phyloP scores from a whole-genome alignment of 352 stramenopile genomes.

The Hyaloperonospora brassicae region DNA sequence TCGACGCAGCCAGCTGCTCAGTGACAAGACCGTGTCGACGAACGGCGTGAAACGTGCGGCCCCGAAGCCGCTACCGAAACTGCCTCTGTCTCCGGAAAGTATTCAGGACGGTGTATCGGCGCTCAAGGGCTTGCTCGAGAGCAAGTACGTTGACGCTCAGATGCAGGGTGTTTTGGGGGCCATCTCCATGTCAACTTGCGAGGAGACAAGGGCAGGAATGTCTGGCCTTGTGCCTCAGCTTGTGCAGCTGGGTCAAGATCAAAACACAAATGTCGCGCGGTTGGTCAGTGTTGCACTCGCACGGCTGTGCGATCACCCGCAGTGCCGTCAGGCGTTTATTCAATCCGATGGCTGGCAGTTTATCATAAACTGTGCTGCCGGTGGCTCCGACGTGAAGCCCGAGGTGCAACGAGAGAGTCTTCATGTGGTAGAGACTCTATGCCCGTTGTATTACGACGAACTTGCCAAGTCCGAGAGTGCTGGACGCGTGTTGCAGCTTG shows the following conservation, averaged over 20 bases:
- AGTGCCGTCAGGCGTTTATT: constrained; percentile 78
- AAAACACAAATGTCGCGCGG: constrained; percentile 46
- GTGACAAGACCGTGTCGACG: constrained; percentile 39
- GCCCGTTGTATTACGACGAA: constrained; percentile 74
- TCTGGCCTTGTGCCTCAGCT: constrained; percentile 59
- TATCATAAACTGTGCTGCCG: constrained; percentile 67
- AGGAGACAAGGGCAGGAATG: constrained; percentile 54
- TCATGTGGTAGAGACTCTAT: constrained; percentile 81
- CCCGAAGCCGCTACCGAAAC: constrained; percentile 51
- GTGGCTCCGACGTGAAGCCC: constrained; percentile 45
- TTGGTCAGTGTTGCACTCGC: constrained; percentile 68
- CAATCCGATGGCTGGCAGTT: constrained; percentile 78
- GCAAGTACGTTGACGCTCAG: constrained; percentile 69
- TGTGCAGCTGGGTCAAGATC: constrained; percentile 53
- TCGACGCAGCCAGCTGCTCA: constrained; percentile 62
- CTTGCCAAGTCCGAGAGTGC: constrained; percentile 58
- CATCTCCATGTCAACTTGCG: constrained; percentile 67
- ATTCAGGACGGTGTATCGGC: constrained; percentile 49
- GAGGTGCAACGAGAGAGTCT: constrained; percentile 82
- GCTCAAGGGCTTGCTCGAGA: constrained; percentile 64
- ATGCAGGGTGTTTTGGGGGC: constrained; percentile 74
- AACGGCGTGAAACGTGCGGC: constrained; percentile 60
- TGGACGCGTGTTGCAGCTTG: constrained; percentile 47
- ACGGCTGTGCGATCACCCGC: constrained; percentile 74
- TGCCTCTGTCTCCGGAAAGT: constrained; percentile 35